Conservation (phyloP, 352 stramenopile genomes). For the Thalassiosira sp. region DNA sequence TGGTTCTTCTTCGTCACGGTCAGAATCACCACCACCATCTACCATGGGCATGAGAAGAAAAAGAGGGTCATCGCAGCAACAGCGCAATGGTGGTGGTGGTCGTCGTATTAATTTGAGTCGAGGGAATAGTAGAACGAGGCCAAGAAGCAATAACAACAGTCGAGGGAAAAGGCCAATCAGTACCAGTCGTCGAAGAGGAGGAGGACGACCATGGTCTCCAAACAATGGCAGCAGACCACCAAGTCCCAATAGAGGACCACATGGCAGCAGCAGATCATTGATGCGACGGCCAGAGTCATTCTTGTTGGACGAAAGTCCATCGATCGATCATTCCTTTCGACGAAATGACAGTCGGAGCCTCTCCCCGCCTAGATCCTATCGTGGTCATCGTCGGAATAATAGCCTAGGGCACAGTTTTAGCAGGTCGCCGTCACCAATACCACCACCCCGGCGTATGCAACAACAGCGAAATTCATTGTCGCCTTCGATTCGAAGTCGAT, state of each 20-base stretch:
- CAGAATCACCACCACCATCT: too few relatives aligned
- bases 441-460: background rate
- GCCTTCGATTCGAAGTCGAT: background rate
- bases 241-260: background rate
- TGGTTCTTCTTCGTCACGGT: background rate
- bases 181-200: background rate
- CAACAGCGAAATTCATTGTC: background rate
- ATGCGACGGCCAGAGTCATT: too few relatives aligned
- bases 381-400: background rate
- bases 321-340: slow-evolving; percentile 3
- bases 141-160: background rate
- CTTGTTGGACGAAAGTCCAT: too few relatives aligned
- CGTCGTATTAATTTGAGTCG: background rate
- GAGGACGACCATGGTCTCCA: background rate
- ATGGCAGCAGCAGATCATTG: background rate
- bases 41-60: background rate
- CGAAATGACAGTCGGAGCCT: background rate
- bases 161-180: background rate
- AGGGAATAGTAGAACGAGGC: background rate
- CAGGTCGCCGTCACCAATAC: background rate
- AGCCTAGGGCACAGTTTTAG: too few relatives aligned
- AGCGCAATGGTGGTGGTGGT: background rate
- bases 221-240: background rate
- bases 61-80: background rate
- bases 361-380: background rate